Conservation (phyloP, 495 filamentous ascomycete genomes). For the Penicillium subrubescens region DNA sequence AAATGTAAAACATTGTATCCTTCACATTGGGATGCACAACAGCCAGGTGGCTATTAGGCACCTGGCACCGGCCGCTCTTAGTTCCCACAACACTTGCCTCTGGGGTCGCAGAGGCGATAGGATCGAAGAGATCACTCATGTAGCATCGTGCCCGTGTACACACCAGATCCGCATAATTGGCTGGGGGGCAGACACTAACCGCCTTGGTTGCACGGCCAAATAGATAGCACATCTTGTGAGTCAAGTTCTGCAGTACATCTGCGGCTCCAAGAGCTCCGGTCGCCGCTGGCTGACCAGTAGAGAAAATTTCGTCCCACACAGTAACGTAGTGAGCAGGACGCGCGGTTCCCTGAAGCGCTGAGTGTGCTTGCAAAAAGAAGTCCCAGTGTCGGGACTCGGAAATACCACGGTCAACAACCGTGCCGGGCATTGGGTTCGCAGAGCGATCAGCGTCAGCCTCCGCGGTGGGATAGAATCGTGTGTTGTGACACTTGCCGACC, state of each 20-base stretch:
- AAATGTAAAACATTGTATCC: conserved; percentile 81
- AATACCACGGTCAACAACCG: no score
- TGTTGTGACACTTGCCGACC: conserved; percentile 86
- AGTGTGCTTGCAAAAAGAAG: conserved; percentile 84
- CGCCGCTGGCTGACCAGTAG: conserved; percentile 46
- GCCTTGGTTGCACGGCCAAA: conserved; percentile 80
- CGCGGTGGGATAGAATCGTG: conserved; percentile 73
- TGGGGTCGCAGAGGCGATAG: conserved; percentile 19
- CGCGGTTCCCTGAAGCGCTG: conserved; percentile 82
- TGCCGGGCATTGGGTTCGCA: no score
- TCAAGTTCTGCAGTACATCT: conserved; percentile 63
- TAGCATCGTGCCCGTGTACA: conserved; percentile 71
- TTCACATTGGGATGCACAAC: conserved; percentile 52
- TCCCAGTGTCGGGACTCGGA: conserved; percentile 74
- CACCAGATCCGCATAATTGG: conserved; percentile 81
- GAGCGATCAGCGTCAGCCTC: conserved; percentile 56
- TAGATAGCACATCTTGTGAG: conserved; percentile 77
- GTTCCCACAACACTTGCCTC: conserved; percentile 27
- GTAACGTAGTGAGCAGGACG: conserved; percentile 77
- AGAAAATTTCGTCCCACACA: conserved; percentile 72
- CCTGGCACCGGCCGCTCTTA: conserved; percentile 4
- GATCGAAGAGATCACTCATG: conserved; percentile 55
- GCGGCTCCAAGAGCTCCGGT: conserved; percentile 42
- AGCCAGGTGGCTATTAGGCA: conserved; percentile 18
- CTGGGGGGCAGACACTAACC: conserved; percentile 76